phyloP scores from a whole-genome alignment of 176 grass and related monocot genomes.

The Aechmea fasciata region DNA sequence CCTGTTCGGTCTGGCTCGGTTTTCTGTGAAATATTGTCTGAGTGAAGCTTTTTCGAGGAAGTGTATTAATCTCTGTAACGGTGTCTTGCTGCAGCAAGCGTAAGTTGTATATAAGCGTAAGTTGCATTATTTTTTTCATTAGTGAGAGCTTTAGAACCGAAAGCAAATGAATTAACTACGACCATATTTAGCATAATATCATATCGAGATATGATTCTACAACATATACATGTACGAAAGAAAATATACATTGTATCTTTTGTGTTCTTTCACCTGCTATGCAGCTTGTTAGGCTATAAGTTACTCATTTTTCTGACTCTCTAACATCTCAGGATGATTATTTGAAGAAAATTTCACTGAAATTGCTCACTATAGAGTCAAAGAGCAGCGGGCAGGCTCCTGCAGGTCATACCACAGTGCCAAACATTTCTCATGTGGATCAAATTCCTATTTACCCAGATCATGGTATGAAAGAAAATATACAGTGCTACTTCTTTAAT shows the following conservation, averaged over 20 bases:
- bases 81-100: too few species aligned
- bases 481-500: neutral
- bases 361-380: constrained; percentile 57
- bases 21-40: too few species aligned
- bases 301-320: constrained; percentile 7
- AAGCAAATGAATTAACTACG: too few species aligned
- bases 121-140: too few species aligned
- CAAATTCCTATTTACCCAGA: neutral
- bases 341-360: constrained; percentile 75
- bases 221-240: too few species aligned
- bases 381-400: neutral
- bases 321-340: constrained; percentile 63
- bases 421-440: neutral
- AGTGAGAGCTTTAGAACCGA: too few species aligned
- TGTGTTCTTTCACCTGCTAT: neutral
- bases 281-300: neutral
- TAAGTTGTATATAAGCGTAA: too few species aligned
- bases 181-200: too few species aligned
- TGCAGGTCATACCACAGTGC: neutral
- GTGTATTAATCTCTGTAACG: too few species aligned
- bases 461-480: neutral
- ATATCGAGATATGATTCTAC: too few species aligned
- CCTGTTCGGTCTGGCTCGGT: too few species aligned
- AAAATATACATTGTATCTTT: neutral
- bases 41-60: too few species aligned